Conservation (phyloP, 805 yeast species). For the Starmerella apis region DNA sequence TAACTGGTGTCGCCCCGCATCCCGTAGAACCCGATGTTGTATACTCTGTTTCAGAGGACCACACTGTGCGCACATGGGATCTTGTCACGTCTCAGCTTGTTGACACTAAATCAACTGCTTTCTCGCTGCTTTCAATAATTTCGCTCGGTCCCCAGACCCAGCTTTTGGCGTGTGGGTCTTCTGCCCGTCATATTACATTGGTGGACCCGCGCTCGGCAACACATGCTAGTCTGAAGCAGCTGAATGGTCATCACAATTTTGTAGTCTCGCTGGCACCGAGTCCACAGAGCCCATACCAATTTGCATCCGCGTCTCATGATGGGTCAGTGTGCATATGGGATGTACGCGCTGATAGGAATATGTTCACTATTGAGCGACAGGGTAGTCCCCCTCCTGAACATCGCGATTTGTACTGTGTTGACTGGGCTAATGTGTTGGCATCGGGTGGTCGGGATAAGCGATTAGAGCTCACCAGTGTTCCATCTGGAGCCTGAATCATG, state of each 20-base stretch:
- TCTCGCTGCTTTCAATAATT: conserved; percentile 65
- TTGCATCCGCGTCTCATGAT: conserved; percentile 90
- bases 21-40: conserved; percentile 65
- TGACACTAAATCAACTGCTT: conserved; percentile 80
- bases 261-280: conserved; percentile 67
- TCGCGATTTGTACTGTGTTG: conserved; percentile 72
- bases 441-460: conserved; percentile 93
- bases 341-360: conserved; percentile 68
- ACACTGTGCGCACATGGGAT: conserved; percentile 93
- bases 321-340: conserved; percentile 96
- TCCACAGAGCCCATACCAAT: conserved; percentile 70
- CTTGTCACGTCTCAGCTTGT: conserved; percentile 73
- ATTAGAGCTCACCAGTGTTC: conserved; percentile 62
- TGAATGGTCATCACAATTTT: conserved; percentile 83
- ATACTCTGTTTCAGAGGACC: conserved; percentile 93
- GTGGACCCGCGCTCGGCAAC: conserved; percentile 78
- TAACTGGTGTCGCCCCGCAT: conserved; percentile 73
- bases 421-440: conserved; percentile 76
- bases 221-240: conserved; percentile 52
- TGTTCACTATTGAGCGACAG: conserved; percentile 67
- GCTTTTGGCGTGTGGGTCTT: conserved; percentile 82
- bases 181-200: conserved; percentile 91
- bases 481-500: conserved; percentile 17
- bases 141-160: conserved; percentile 53
- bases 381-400: conserved; percentile 38